phyloP scores from a whole-genome alignment of 1,284 basidiomycete genomes.

The Ganoderma resinaceum region DNA sequence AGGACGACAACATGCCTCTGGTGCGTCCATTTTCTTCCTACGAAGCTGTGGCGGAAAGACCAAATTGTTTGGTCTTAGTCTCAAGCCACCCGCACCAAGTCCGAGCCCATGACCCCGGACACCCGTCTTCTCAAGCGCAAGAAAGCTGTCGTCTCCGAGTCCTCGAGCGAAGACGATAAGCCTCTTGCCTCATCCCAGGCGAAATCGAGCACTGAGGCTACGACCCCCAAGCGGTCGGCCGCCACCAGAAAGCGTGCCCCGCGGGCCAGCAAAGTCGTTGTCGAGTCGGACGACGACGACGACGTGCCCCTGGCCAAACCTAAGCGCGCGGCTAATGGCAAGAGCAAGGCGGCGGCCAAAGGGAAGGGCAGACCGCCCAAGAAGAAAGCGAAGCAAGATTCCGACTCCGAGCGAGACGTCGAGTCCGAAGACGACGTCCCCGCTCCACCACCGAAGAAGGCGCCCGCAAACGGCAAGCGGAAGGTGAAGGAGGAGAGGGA shows the following conservation, averaged over 20 bases:
- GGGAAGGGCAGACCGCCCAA: conserved; percentile 49
- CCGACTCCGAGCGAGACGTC: conserved; percentile 45
- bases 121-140: conserved; percentile 63
- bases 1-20: conserved; percentile 73
- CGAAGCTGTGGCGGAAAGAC: conserved; percentile 9
- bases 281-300: conserved; percentile 41
- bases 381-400: conserved; percentile 75
- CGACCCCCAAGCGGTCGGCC: conserved; percentile 41
- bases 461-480: conserved; percentile 54
- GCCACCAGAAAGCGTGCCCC: conserved; percentile 44
- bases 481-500: conserved; percentile 64
- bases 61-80: conserved; percentile 44
- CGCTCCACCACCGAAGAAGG: conserved; percentile 44
- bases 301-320: conserved; percentile 38
- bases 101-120: conserved; percentile 52
- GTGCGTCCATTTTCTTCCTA: conserved; percentile 50
- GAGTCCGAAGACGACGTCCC: conserved; percentile 54
- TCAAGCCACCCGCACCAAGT: conserved; percentile 51
- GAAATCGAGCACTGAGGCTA: conserved; percentile 49
- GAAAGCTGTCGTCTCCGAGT: conserved; percentile 54
- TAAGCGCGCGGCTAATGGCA: conserved; percentile 38
- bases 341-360: conserved; percentile 29
- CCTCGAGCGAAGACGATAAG: conserved; percentile 74
- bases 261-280: conserved; percentile 39
- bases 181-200: conserved; percentile 76